Base-by-base conservation (phyloP, 257 asterid genomes). In the Solanum medicagineum region DNA sequence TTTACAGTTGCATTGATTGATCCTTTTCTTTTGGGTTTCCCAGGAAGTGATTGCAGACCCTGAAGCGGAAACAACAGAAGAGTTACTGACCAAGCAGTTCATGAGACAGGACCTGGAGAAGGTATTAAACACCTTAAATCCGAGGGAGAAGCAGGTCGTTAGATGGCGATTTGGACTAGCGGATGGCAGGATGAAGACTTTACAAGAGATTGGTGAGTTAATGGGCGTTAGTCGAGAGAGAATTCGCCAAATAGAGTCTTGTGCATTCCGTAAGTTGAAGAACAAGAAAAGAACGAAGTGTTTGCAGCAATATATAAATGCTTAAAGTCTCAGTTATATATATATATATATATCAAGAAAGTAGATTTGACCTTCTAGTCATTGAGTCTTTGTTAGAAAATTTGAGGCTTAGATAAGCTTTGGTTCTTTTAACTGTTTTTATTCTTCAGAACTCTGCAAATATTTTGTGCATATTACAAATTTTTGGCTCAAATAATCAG, bases 181-280 rank as follows among this genome's bases (percentile, higher is more conserved):
- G 63, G 98, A 96, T 49, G 98, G 98, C 55, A 91, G 97, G 87
- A 91, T 91, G 94, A 94, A 91, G 90, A 92, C 99, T 0, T 86
- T 96, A 91, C 98, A 93, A 89, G 99, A 96, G 87, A 96, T 96
- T 15, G 99, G 99, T 86, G 98, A 95, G 89, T 86, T 91, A 36
- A 92, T 95, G 98, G 94, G 95, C 8, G 99, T 96, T 74, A 95
- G 98, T 91, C 87, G 98, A 85, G 99, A 96, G 86, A 95, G 98
- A 90, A 90, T 96, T 81, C 86, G 98, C 65, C 99, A 96, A 89
- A 92, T 96, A 80, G 99, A 95, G 88, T 89, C 97, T 1, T 86
- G 93, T 57, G 98, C 95, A 9, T 95, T 96, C 53, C 95, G 97
- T 16, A 96, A 96, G 93, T 85, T 96, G 92, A 94, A 93, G 94